Base-by-base conservation (phyloP, 164 flowering plant genomes). In the Dillenia suffruticosa region DNA sequence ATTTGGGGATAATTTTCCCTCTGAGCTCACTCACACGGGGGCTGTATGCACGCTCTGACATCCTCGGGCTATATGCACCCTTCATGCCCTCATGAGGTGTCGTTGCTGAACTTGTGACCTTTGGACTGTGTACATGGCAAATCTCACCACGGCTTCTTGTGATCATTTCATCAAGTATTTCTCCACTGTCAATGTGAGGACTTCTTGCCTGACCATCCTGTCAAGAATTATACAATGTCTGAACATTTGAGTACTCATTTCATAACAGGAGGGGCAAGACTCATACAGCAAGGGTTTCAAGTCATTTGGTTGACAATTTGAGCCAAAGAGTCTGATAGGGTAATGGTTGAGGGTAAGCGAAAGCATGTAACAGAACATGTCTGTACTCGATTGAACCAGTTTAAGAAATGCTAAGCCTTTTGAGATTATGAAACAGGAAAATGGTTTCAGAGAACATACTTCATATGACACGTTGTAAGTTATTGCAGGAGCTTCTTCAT, bases 81-180 rank as follows among this genome's bases (percentile, higher is more conserved):
- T 66, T 77, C 69, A 76, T 72, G 24, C 68, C 81, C 49, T 78
- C 84, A 46, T 40, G 57, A 57, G 94, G 44, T 15, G 86, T 78
- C 40, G 7, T 32, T 68, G 80, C 72, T 12, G 90, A 74, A 64
- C 98, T 89, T 16, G 91, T 84, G 22, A 82, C 58, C 67, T 85
- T 89, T 43, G 98, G 95, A 68, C 96, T 92, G 44, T 71, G 72
- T 11, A 74, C 70, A 46, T 62, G 83, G 9, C 96, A 87, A 68
- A 89, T 79, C 78, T 92, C 98, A 48, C 98, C 96, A 11, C 96
- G 88, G 77, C 98, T 86, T 76, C 95, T 76, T 53, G 98, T 92
- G 50, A 88, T 74, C 9, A 89, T 76, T 43, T 81, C 95, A 69
- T 88, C 98, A 10, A 92, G 86, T 54, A 92, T 65, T 73, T 92